Conservation (phyloP, 306 rosid genomes). For the Albizia julibrissin region DNA sequence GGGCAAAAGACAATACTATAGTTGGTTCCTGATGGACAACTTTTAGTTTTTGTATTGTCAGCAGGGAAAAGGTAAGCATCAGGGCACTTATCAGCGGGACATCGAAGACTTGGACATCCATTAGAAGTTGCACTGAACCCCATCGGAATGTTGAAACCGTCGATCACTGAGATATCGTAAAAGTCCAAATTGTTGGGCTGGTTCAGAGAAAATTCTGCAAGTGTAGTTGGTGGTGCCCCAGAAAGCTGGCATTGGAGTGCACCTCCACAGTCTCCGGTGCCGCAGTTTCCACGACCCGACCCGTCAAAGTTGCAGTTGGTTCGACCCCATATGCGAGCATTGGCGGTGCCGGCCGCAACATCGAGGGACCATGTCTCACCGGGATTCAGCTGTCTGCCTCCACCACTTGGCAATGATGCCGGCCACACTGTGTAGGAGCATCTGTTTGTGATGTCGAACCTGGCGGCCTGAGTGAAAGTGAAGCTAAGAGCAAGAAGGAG, state of each 20-base stretch:
- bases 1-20: slow-evolving; percentile 47
- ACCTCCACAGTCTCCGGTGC: slow-evolving; percentile 57
- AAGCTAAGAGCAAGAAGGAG: neutral
- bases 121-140: slow-evolving; percentile 36
- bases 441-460: slow-evolving; percentile 39
- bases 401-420: neutral
- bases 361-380: neutral
- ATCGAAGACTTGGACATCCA: slow-evolving; percentile 8
- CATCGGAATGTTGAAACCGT: slow-evolving; percentile 55
- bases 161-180: slow-evolving; percentile 40
- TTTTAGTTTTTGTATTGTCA: slow-evolving; percentile 37
- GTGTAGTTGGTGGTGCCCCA: slow-evolving; percentile 51
- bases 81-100: slow-evolving; percentile 37
- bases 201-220: slow-evolving; percentile 50
- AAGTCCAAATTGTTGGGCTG: slow-evolving; percentile 37
- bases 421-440: slow-evolving; percentile 35
- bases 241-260: slow-evolving; percentile 28
- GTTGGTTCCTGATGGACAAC: slow-evolving; percentile 39
- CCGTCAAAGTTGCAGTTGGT: slow-evolving; percentile 49
- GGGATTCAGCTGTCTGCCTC: neutral
- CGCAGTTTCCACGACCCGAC: slow-evolving; percentile 42
- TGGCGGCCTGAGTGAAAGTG: neutral
- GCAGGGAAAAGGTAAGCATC: slow-evolving; percentile 42
- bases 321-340: neutral
- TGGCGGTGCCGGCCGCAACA: neutral